Percentiles rank a stretch among this genome's conserved stretches.
Conservation (phyloP, 257 asterid genomes). For the Fraxinus excelsior region DNA sequence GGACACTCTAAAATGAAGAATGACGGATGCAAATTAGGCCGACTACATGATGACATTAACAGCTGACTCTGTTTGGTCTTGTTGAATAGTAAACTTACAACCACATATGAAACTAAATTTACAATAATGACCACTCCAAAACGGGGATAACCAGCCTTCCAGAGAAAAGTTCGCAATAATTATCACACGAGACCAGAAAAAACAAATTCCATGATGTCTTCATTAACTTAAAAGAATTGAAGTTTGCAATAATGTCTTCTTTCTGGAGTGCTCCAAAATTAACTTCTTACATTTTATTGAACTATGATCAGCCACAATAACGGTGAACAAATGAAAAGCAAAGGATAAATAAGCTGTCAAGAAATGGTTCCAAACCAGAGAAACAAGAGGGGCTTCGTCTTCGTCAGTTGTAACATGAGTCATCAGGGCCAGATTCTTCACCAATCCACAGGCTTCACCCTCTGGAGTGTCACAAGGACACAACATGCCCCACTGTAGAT, state of each 20-base stretch:
- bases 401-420: slow-evolving; percentile 98
- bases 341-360: slow-evolving; percentile 14
- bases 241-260: background rate
- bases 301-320: background rate
- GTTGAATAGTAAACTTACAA: background rate
- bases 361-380: slow-evolving; percentile 60
- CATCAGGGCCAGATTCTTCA: slow-evolving; percentile 95
- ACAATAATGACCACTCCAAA: background rate
- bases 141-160: background rate
- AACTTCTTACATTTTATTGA: background rate
- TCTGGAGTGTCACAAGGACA: slow-evolving; percentile 99
- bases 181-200: background rate
- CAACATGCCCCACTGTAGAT: slow-evolving; percentile 94
- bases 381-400: slow-evolving; percentile 76
- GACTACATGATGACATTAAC: background rate
- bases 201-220: background rate
- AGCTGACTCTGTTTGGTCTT: background rate
- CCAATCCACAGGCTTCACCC: slow-evolving; percentile 99
- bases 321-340: background rate
- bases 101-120: background rate
- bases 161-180: background rate
- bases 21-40: background rate
- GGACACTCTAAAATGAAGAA: background rate
- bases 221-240: slow-evolving; percentile 1
- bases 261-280: slow-evolving; percentile 4